Evolutionary conservation across 805 yeast species (phyloP).

Genomic region (Henningerozyma blattae): DNA sequence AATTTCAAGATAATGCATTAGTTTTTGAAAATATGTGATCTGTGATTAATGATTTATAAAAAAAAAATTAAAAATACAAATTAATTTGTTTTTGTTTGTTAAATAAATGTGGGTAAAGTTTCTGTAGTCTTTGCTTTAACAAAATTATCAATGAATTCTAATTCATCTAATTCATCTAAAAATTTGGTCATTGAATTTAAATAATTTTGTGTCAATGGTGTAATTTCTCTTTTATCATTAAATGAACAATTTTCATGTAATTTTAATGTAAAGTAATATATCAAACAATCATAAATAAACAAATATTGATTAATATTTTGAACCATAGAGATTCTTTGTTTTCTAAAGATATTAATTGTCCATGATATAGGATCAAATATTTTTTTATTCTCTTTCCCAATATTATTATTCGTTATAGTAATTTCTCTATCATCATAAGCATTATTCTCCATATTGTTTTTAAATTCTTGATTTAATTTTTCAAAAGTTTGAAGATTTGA

Average conservation of each 20-base stretch:
- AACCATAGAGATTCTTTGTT: slow-evolving; percentile 74
- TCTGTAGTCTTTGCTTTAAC: not conserved
- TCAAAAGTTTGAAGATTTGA: slow-evolving; percentile 24
- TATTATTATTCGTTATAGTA: not conserved
- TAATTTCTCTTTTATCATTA: not conserved
- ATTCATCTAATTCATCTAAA: not conserved
- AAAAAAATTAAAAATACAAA: too few relatives aligned
- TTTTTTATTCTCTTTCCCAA: slow-evolving; percentile 2
- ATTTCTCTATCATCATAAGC: not conserved
- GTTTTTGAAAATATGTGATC: too few relatives aligned
- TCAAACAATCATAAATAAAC: slow-evolving; percentile 53
- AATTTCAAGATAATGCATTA: too few relatives aligned
- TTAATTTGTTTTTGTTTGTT: not conserved
- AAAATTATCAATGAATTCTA: not conserved
- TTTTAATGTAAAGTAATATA: slow-evolving; percentile 18
- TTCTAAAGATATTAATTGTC: slow-evolving; percentile 53
- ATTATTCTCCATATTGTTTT: not conserved
- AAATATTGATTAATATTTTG: slow-evolving; percentile 68
- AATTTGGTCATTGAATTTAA: not conserved
- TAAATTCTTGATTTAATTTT: slow-evolving; percentile 9
- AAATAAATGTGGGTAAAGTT: not conserved
- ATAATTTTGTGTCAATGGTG: not conserved
- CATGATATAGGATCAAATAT: slow-evolving; percentile 44
- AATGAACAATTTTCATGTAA: slow-evolving; percentile 4
- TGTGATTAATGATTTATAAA: not conserved